A percentile compares a stretch with the other conserved stretches of the same genome.
phyloP scores from a whole-genome alignment of 176 grass and related monocot genomes.

The Leersia perrieri region DNA sequence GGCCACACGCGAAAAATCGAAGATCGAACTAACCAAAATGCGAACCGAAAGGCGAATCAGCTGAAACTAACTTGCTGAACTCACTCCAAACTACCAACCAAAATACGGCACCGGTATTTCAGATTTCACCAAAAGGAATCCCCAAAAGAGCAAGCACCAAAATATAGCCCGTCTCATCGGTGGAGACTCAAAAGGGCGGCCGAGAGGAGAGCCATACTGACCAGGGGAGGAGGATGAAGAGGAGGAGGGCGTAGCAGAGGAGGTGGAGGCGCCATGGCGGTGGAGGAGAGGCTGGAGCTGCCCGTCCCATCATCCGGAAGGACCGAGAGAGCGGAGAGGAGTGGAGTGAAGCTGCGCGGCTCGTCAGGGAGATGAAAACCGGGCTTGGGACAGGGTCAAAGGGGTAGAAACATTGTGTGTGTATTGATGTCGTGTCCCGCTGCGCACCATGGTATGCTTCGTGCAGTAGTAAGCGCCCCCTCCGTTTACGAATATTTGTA shows the following conservation, averaged over 20 bases:
- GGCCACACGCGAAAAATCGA: not conserved
- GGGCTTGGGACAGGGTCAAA: no score
- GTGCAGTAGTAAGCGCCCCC: no score
- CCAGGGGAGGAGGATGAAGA: slow-evolving; percentile 16
- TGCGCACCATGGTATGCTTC: no score
- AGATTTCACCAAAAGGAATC: not conserved
- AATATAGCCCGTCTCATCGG: not conserved
- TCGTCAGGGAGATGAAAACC: no score
- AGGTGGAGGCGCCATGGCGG: slow-evolving; percentile 13
- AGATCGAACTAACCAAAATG: not conserved
- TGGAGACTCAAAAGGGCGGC: not conserved
- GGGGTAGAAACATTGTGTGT: no score
- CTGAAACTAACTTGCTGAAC: not conserved
- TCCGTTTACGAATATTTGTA: no score
- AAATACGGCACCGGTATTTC: not conserved
- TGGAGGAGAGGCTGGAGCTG: not conserved
- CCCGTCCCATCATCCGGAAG: not conserved
- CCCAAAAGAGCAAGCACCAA: not conserved
- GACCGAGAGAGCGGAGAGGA: not conserved
- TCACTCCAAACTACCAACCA: not conserved
- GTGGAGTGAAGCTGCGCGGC: not conserved
- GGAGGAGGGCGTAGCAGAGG: not conserved
- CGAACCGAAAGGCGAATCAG: not conserved
- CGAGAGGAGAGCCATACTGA: not conserved
- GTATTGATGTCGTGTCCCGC: no score